These are phyloP conservation scores for Diaporthe capsici DNA, from an alignment of 2,329 filamentous ascomycete species.

Conservation along the genomic window DNA sequence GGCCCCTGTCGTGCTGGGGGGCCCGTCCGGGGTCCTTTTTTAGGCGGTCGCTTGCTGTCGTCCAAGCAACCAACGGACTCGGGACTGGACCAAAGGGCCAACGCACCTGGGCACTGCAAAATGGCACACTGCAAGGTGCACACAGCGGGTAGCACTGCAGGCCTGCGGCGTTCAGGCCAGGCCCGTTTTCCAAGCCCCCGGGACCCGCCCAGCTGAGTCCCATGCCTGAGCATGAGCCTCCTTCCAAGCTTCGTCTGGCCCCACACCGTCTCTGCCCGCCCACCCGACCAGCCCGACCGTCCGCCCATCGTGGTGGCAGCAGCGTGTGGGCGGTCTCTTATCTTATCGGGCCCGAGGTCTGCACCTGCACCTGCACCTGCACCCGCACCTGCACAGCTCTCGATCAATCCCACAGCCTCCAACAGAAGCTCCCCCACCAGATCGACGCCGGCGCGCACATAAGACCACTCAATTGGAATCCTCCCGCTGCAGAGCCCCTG, in stretches of 20 bases:
- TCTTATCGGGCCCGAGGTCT: slow-evolving; percentile 26
- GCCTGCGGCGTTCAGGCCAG: slow-evolving; percentile 25
- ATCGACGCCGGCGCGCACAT: not conserved
- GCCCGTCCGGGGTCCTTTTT: slow-evolving; percentile 13
- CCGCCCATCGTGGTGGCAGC: not conserved
- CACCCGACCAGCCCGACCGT: not conserved
- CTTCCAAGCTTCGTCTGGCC: slow-evolving; percentile 14
- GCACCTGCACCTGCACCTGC: not conserved
- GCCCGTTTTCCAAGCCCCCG: slow-evolving; percentile 30
- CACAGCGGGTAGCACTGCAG: not conserved
- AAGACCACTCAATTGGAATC: slow-evolving; percentile 7
- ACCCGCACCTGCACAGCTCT: slow-evolving; percentile 1
- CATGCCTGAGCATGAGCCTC: slow-evolving; percentile 27
- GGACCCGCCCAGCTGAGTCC: slow-evolving; percentile 26
- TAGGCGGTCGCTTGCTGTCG: slow-evolving; percentile 30
- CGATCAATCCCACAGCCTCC: not conserved
- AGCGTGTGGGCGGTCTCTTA: not conserved
- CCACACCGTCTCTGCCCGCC: not conserved
- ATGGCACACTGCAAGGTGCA: not conserved
- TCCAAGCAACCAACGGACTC: slow-evolving; percentile 25
- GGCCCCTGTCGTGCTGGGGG: slow-evolving; percentile 25
- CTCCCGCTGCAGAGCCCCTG: slow-evolving; percentile 4
- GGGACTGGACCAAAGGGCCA: not conserved
- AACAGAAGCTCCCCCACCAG: not conserved
- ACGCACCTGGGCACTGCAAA: slow-evolving; percentile 3